Conservation (phyloP, 495 filamentous ascomycete species). For the Patellaria atrata region DNA sequence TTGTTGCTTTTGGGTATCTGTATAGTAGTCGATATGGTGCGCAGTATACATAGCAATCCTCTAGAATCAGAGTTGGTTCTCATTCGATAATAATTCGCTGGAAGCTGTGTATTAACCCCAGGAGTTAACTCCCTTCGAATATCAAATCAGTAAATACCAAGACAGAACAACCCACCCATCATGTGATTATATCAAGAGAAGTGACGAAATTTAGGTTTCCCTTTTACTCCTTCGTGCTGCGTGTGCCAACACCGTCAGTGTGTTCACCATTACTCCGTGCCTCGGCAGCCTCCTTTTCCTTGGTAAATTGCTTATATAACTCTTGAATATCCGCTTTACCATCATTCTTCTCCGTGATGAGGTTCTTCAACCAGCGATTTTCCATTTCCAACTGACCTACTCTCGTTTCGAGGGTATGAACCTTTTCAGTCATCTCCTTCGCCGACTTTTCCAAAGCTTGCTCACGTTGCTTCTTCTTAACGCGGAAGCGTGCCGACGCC, state of each 20-base stretch:
- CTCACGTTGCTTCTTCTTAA: slow-evolving; percentile 99
- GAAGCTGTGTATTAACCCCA: no score
- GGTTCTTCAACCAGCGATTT: slow-evolving; percentile 90
- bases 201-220: slow-evolving; percentile 16
- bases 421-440: slow-evolving; percentile 82
- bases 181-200: no score
- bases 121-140: no score
- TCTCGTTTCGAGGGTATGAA: slow-evolving; percentile 58
- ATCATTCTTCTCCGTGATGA: slow-evolving; percentile 84
- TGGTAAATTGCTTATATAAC: slow-evolving; percentile 10
- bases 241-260: slow-evolving; percentile 17
- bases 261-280: slow-evolving; percentile 15
- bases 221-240: slow-evolving; percentile 7
- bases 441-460: slow-evolving; percentile 79
- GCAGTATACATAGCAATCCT: no score
- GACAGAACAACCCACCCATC: no score
- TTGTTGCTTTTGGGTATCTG: no score
- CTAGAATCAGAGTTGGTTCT: no score
- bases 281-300: slow-evolving; percentile 9
- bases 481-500: slow-evolving; percentile 83
- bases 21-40: no score
- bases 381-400: slow-evolving; percentile 84
- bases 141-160: no score
- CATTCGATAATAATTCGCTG: no score
- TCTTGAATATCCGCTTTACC: slow-evolving; percentile 27